Base-by-base conservation (phyloP, 176 grass and related monocot genomes). In the Juncus effusus region DNA sequence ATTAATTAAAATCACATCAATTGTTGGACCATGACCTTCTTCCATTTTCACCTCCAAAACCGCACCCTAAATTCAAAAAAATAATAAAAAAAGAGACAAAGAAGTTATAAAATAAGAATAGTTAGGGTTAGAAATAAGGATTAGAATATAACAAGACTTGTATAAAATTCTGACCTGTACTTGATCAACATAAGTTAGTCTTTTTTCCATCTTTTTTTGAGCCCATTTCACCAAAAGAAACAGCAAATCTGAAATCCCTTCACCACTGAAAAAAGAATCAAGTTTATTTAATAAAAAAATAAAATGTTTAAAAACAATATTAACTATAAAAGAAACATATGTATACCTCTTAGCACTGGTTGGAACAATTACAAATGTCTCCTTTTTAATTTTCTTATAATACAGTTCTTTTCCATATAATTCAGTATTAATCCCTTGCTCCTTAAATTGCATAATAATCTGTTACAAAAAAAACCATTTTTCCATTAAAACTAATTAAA, bases 1-100 rank as follows among this genome's bases (percentile, higher is more conserved):
- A 64, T 94, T 94, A 37, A 85, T 80, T 16, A 94, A 74, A 14
- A 94, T 82, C 15, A 80, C 82, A 13, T 94, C 85, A 68, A 94
- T 76, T 12, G 78, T 94, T 4, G 85, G 82, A 54, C 90, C 85
- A 13, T 85, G 70, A 73, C 78, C 60, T 80, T 85, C 90, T 75
- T 77, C 80, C 51, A 84, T 76, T 58, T 84, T 84, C 37, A 94
- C 85, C 73, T 94, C 90, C 52, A 94, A 40, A 9, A 94, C 79
- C 54, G 68, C 82, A 80, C 89, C 87, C 89, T 93, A 67, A 74
- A 74, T 54, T 16, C 49, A 28, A 65, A 74, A 15, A 65, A 61
- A 37, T 38, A 5, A 38, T 67, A 12, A 39, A 38, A 54, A 38
- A 3, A 9, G 13, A 68, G 2, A 52, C 10, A 28, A 28, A 28